A percentile compares a stretch with the other conserved stretches of the same genome.
phyloP scores from a whole-genome alignment of 495 filamentous ascomycete genomes.

The Penicillium steckii region DNA sequence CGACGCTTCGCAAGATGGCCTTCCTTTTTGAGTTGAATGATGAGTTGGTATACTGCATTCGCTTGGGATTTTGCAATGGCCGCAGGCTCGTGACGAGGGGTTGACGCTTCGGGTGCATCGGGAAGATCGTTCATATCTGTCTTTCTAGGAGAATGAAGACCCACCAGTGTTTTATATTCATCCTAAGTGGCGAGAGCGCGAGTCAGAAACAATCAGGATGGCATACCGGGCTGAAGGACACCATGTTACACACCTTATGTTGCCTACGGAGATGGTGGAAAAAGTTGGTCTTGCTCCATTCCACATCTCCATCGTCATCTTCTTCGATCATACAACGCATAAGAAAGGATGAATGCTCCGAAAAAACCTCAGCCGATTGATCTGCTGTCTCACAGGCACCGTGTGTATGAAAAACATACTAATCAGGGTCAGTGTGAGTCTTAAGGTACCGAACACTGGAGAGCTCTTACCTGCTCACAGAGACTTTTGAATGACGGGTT shows the following conservation, averaged over 20 bases:
- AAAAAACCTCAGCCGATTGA: constrained; percentile 50
- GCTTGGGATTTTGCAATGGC: constrained; percentile 35
- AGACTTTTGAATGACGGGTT: constrained; percentile 42
- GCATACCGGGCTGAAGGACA: neutral
- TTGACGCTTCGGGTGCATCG: constrained; percentile 21
- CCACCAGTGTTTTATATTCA: constrained; percentile 36
- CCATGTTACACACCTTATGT: constrained; percentile 37
- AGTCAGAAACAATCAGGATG: constrained; percentile 7
- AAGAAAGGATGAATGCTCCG: constrained; percentile 54
- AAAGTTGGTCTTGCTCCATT: constrained; percentile 55
- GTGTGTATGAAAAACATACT: constrained; percentile 46
- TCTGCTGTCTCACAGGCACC: constrained; percentile 45
- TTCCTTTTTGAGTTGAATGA: constrained; percentile 37
- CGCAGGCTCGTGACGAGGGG: constrained; percentile 28
- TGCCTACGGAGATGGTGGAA: constrained; percentile 51
- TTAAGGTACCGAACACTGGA: neutral
- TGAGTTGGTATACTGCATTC: constrained; percentile 36
- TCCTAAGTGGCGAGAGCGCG: constrained; percentile 30
- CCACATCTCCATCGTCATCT: constrained; percentile 53
- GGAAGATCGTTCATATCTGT: constrained; percentile 25
- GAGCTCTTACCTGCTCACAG: constrained; percentile 42
- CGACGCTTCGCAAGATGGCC: constrained; percentile 47
- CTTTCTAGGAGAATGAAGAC: constrained; percentile 22
- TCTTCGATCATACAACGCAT: constrained; percentile 57
- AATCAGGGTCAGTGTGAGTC: constrained; percentile 10